Base-by-base conservation (phyloP, 2,329 filamentous ascomycete species). In the Sporothrix brasiliensis region DNA sequence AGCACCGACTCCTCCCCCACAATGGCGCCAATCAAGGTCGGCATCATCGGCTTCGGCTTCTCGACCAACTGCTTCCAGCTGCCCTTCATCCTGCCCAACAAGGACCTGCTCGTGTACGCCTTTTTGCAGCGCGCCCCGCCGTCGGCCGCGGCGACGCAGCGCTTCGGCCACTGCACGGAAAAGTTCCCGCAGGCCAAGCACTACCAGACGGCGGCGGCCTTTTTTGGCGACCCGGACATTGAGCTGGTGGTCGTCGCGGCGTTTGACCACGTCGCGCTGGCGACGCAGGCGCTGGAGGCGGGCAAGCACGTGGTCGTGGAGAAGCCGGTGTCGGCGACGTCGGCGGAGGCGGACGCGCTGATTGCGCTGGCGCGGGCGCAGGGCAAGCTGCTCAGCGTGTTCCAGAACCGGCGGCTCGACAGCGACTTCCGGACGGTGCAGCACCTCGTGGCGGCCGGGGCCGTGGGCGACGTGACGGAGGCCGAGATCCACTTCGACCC, bases 401-500 rank as follows among this genome's bases (percentile, higher is more conserved):
- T 84, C 74, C 85, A 87, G 73, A 87, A 77, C 67, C 89, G 82
- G 79, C 73, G 77, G 66, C 74, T 74, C 19, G 89, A 91, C 77
- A 82, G 85, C 54, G 89, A 91, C 77, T 91, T 88, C 79, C 81
- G 87, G 61, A 90, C 88, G 0, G 78, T 90, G 39, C 79, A 80
- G 71, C 83, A 87, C 71, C 81, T 90, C 30, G 77, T 89, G 3
- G 2, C 27, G 10, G 27, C 83, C 21, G 83, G 83, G 34, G 81
- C 81, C 0, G 79, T 90, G 3, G 89, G 89, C 30, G 83, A 88
- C 2, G 80, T 91, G 68, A 85, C 85, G 49, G 89, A 91, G 73
- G 90, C 87, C 67, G 86, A 91, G 74, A 85, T 88, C 2, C 88
- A 90, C 77, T 91, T 90, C 71, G 89, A 91, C 75, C 85, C 83